Percentiles rank a stretch among this genome's conserved stretches.
phyloP scores from a whole-genome alignment of 129 eudicot species.

The Helianthus tuberosus region DNA sequence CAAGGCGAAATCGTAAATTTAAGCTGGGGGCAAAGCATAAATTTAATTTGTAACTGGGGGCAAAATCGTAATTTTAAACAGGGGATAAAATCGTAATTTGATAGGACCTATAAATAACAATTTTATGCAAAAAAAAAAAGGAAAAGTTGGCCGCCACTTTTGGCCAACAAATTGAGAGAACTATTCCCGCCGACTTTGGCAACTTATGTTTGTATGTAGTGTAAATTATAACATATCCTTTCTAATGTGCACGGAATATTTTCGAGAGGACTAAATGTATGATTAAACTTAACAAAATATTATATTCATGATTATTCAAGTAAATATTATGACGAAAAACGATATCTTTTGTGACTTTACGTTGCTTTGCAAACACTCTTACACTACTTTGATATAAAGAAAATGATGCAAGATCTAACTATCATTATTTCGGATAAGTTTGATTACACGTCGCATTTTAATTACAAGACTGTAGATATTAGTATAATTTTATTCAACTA shows the following conservation, averaged over 20 bases:
- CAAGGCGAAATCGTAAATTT: too few relatives aligned
- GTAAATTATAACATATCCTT: not conserved
- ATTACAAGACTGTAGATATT: not conserved
- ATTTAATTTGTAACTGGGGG: too few relatives aligned
- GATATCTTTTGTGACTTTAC: conserved; percentile 17
- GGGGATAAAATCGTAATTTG: too few relatives aligned
- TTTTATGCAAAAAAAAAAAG: too few relatives aligned
- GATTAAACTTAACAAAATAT: not conserved
- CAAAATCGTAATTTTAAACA: too few relatives aligned
- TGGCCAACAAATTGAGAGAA: too few relatives aligned
- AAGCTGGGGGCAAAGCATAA: too few relatives aligned
- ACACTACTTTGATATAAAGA: conserved; percentile 23
- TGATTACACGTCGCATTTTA: not conserved
- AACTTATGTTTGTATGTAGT: too few relatives aligned
- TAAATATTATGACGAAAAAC: not conserved
- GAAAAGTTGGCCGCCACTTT: too few relatives aligned
- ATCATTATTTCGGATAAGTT: conserved; percentile 5
- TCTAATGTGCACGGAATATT: conserved; percentile 3
- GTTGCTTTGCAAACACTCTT: conserved; percentile 33
- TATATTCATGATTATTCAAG: not conserved
- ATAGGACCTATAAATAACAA: too few relatives aligned
- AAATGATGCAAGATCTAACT: conserved; percentile 24
- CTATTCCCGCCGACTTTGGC: too few relatives aligned
- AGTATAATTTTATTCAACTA: not conserved
- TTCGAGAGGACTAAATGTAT: not conserved